Base-by-base conservation (phyloP, 2,329 filamentous ascomycete species). In the Mycosphaerella sp. region DNA sequence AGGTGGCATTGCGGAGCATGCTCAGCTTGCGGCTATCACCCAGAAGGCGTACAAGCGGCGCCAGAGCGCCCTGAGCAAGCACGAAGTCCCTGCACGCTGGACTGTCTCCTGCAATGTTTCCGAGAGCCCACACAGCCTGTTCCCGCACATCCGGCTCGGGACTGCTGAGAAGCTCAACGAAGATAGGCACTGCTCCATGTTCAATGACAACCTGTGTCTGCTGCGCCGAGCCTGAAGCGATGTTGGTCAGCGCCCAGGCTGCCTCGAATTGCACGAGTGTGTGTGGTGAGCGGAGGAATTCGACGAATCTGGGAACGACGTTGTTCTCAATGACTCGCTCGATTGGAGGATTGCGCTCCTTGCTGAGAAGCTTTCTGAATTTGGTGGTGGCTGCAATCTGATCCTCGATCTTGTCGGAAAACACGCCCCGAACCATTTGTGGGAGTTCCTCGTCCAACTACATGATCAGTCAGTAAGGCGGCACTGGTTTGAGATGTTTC, bases 171-270 rank as follows among this genome's bases (percentile, higher is more conserved):
- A 98, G 82, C 78, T 98, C 92, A 62, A 97, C 92, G 67, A 98
- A 98, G 72, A 98, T 98, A 54, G 93, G 93, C 41, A 98, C 93
- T 61, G 93, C 93, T 65, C 93, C 93, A 59, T 93, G 92, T 76
- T 97, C 92, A 67, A 98, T 98, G 63, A 98, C 93, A 50, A 97
- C 93, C 75, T 98, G 93, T 59, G 93, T 98, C 78, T 98, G 93
- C 65, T 89, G 87, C 57, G 93, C 93, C 56, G 92, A 97, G 59
- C 93, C 93, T 47, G 92, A 97, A 58, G 93, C 93, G 74, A 98
- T 98, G 79, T 98, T 98, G 78, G 93, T 98, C 70, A 98, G 79
- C 60, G 93, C 93, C 93, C 93, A 98, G 42, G 93, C 93, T 67
- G 93, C 93, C 80, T 98, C 93, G 71, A 98, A 98, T 75, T 98